Evolutionary conservation across 352 stramenopile genomes (phyloP), one percentile per base, ranked within the genome.

Genomic region (Globisporangium spiculum): DNA sequence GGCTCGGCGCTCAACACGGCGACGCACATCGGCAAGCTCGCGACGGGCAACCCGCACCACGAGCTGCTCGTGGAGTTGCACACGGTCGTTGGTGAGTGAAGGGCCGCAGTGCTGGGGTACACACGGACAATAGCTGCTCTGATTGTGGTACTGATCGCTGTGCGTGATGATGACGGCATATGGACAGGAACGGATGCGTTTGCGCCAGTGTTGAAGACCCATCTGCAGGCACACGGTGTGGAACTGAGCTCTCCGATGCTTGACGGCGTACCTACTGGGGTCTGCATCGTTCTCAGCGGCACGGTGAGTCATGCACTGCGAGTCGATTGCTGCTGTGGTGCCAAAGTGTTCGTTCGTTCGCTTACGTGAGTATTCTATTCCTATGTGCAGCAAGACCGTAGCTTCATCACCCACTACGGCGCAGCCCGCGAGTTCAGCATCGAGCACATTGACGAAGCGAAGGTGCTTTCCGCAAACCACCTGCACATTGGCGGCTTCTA

Each of bases 401-500:
- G 83, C 58, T 96, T 96, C 71, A 77, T 94, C 66, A 94, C 88
- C 9, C 81, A 94, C 74, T 94, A 94, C 60, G 86, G 86, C 38
- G 86, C 86, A 4, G 77, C 80, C 1, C 83, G 83, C 44, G 72
- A 76, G 64, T 90, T 92, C 65, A 75, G 74, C 30, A 48, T 89
- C 14, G 79, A 92, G 81, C 84, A 94, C 62, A 80, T 94, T 67
- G 76, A 91, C 60, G 71, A 89, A 50, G 75, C 78, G 16, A 71
- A 80, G 34, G 68, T 93, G 55, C 71, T 93, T 0, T 71, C 78
- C 0, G 83, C 81, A 0, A 70, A 88, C 34, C 86, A 94, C 58
- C 55, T 94, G 46, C 86, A 96, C 64, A 90, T 96, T 52, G 88
- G 88, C 65, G 88, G 82, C 3, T 95, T 91, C 68, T 95, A 93